Evolutionary conservation across 2,329 filamentous ascomycete genomes (phyloP).

Genomic region (Penicillium fuscoglaucum): DNA sequence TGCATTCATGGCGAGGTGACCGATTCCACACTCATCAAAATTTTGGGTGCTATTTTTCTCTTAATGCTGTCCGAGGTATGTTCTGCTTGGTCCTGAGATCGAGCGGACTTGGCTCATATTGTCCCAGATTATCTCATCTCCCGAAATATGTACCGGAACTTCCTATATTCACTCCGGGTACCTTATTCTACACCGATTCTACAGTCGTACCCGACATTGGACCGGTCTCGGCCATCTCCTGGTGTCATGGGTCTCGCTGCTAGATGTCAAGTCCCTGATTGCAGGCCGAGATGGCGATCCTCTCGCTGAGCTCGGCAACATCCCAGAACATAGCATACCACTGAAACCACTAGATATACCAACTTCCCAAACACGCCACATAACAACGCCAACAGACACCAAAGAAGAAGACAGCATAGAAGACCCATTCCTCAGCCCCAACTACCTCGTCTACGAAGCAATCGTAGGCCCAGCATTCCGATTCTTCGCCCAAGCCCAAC

Average conservation of each 20-base stretch:
- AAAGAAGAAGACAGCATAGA: conserved; percentile 19
- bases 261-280: conserved; percentile 39
- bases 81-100: not conserved
- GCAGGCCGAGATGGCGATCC: conserved; percentile 40
- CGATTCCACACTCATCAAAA: conserved; percentile 26
- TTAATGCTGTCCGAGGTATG: conserved; percentile 40
- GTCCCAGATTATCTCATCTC: conserved; percentile 30
- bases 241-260: conserved; percentile 36
- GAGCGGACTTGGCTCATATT: conserved; percentile 4
- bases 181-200: conserved; percentile 33
- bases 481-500: conserved; percentile 38
- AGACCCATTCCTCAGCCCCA: conserved; percentile 26
- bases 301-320: conserved; percentile 30
- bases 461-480: conserved; percentile 34
- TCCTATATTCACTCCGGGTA: conserved; percentile 36
- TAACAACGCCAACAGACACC: not conserved
- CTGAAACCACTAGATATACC: not conserved
- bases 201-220: conserved; percentile 30
- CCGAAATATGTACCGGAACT: conserved; percentile 30
- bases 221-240: conserved; percentile 31
- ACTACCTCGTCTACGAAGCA: conserved; percentile 34
- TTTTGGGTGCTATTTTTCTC: conserved; percentile 34
- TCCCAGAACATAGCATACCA: conserved; percentile 16
- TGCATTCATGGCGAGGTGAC: conserved; percentile 29
- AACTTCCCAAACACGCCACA: not conserved